These are phyloP conservation scores for Cytospora chrysosperma DNA, from an alignment of 2,329 filamentous ascomycete genomes.

Conservation along the genomic window DNA sequence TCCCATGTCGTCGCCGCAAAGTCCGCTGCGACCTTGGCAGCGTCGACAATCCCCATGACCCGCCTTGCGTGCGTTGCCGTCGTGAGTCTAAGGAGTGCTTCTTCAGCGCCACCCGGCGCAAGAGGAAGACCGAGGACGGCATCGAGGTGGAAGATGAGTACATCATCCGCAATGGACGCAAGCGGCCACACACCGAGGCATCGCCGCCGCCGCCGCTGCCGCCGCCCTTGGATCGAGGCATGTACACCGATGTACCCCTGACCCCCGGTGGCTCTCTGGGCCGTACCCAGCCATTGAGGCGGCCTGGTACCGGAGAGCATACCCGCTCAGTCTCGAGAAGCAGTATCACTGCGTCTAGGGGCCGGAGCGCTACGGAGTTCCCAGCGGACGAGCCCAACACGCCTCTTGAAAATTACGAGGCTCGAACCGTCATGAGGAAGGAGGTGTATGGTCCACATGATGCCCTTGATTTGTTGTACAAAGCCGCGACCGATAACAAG, in stretches of 20 bases:
- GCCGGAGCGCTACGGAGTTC: slow-evolving; percentile 34
- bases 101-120: slow-evolving; percentile 91
- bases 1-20: slow-evolving; percentile 61
- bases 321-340: slow-evolving; percentile 35
- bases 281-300: slow-evolving; percentile 62
- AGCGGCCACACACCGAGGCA: slow-evolving; percentile 55
- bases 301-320: slow-evolving; percentile 48
- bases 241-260: slow-evolving; percentile 57
- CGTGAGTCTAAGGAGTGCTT: slow-evolving; percentile 96
- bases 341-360: slow-evolving; percentile 31
- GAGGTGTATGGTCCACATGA: slow-evolving; percentile 91
- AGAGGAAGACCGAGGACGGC: slow-evolving; percentile 73
- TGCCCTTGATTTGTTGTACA: slow-evolving; percentile 86
- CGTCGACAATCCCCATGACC: slow-evolving; percentile 91
- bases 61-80: slow-evolving; percentile 89
- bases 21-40: slow-evolving; percentile 64
- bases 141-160: slow-evolving; percentile 61
- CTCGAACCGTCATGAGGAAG: slow-evolving; percentile 61
- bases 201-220: slow-evolving; percentile 35
- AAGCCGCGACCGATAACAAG: slow-evolving; percentile 68
- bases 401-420: slow-evolving; percentile 64
- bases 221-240: slow-evolving; percentile 40
- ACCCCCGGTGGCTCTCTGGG: slow-evolving; percentile 66
- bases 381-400: slow-evolving; percentile 56
- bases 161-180: slow-evolving; percentile 70